Base-by-base conservation (phyloP, 768 basidiomycete genomes). In the Leccinellum albellum region DNA sequence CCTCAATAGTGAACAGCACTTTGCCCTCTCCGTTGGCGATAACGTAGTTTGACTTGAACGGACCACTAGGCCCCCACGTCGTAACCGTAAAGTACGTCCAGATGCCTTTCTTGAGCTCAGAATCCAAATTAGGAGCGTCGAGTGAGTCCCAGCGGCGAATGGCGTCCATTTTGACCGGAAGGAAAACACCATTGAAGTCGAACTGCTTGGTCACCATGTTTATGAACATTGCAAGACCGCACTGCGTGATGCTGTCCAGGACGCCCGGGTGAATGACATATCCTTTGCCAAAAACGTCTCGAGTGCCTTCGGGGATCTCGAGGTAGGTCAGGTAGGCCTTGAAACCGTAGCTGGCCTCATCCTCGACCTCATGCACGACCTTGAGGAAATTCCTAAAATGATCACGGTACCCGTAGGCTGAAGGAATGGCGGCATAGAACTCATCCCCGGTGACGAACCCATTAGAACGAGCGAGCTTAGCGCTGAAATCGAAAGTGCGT, bases 241-340 rank as follows among this genome's bases (percentile, higher is more conserved):
- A 68, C 50, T 70, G 69, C 13, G 69, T 70, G 51, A 70, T 68
- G n/a, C 66, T 70, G 56, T 73, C 72, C 6, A 73, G 57, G 37
- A 73, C 61, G 51, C 72, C 72, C 2, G 72, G 72, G 54, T 73
- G 72, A 45, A 73, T 67, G 46, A 46, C 57, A 23, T 71, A 72
- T 20, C 69, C 69, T 54, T 60, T 63, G 65, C 31, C 53, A 10
- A 32, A 32, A 32, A 32, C 32, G 32, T 32, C 32, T 14, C 3
- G 12, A 4, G 32, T 32, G 13, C 31, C 47, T 37, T 65, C 57
- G 0, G 63, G 60, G n/a, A 65, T 17, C 44, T 65, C 60, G 31
- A 65, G 64, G 50, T 63, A 62, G 12, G 69, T 63, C 3, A 70
- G 44, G 53, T 70, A 69, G 7, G 61, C 69, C 54, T 70, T 69